Percentiles rank a stretch among this genome's conserved stretches.
These are phyloP conservation scores for Phellopilus nigrolimitatus DNA, from an alignment of 1,284 basidiomycete species.

Conservation along the genomic window DNA sequence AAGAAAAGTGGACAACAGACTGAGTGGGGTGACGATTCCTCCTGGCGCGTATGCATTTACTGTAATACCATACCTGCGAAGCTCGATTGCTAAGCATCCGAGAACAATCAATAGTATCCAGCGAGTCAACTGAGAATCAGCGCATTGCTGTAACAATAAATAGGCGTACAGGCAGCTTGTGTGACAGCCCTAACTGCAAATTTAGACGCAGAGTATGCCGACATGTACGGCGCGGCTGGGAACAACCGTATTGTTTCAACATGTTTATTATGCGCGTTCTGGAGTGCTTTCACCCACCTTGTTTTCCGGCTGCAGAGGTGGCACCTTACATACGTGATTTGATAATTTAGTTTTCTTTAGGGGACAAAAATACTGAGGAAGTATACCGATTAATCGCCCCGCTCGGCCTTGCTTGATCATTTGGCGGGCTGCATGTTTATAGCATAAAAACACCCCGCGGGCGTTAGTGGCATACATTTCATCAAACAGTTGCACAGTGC, in stretches of 20 bases:
- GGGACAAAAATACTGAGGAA: not conserved
- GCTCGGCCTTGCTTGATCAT: conserved; percentile 21
- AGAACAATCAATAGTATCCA: not conserved
- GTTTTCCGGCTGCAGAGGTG: conserved; percentile 9
- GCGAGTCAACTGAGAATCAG: not conserved
- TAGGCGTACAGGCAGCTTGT: conserved; percentile 12
- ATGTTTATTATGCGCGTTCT: no score
- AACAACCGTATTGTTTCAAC: no score
- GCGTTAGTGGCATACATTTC: conserved; percentile 12
- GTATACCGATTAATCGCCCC: conserved; percentile 17
- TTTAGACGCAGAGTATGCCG: conserved; percentile 15
- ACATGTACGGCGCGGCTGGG: not conserved
- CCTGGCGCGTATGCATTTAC: conserved; percentile 19
- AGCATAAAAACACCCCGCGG: conserved; percentile 19
- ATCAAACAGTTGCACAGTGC: conserved; percentile 5
- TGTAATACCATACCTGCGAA: conserved; percentile 21
- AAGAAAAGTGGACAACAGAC: not conserved
- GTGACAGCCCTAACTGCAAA: conserved; percentile 18
- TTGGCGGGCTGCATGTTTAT: conserved; percentile 18
- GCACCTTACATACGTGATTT: conserved; percentile 9
- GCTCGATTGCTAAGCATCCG: conserved; percentile 16
- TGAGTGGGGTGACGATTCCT: conserved; percentile 5
- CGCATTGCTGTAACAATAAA: not conserved
- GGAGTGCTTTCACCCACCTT: conserved; percentile 2
- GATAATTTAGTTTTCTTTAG: no score